Evolutionary conservation across 441 rosid species (phyloP), one percentile per base, ranked within the genome.

Genomic region (Adansonia gregorii): DNA sequence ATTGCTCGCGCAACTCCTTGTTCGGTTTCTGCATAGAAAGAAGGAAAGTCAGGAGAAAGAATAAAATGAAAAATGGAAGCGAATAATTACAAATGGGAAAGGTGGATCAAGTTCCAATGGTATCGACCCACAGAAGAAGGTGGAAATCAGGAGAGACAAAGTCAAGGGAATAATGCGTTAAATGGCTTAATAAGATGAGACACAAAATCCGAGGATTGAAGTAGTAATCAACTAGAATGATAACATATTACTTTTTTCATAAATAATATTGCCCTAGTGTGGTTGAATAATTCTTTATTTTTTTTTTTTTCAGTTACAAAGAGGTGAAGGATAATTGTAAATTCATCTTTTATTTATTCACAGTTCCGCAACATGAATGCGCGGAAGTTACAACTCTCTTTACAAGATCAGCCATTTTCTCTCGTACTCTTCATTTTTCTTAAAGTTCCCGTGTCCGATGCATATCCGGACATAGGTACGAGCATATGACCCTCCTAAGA

Each of bases 1-100:
- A 88, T 89, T 52, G 93, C 92, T 82, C 85, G 93, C 54, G 93
- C 93, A 31, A 91, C 90, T 77, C 95, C 95, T 83, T 91, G 95
- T 79, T 91, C 95, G 68, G 92, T 89, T 79, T 91, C 95, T 91
- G 88, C 77, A 86, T 17, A 24, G 27, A 24, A 24, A 24, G 27
- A 24, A 24, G 27, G 27, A 24, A 24, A 24, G 27, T 24, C 27
- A 24, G 27, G 41, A 4, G 55, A 43, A 10, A 24, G 46, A 35
- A 12, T 35, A 27, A 27, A 64, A 17, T 49, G 54, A n/a, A 46
- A 43, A 11, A n/a, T 10, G 31, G 49, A 52, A 71, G 12, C 31
- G 20, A 24, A 31, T 1, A 10, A 71, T 27, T n/a, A 49, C 0
- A 31, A 27, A 0, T 27, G 14, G 12, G 12, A 6, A 51, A 20